Evolutionary conservation across 176 grass and related monocot genomes (phyloP).

Genomic region (Paspalum notatum): DNA sequence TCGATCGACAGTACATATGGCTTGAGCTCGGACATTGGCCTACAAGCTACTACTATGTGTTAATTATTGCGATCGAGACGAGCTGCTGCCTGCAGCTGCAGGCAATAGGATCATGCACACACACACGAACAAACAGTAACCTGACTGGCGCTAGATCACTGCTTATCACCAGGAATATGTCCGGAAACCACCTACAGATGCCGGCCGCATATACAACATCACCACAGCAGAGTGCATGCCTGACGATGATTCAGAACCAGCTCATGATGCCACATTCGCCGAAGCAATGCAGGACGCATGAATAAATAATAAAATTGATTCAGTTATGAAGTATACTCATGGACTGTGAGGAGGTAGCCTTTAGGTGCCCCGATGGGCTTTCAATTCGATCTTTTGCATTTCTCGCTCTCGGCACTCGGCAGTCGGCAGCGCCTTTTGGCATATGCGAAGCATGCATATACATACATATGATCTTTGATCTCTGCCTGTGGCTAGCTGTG

Average conservation of each 20-base stretch:
- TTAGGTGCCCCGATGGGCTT: background rate
- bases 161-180: constrained; percentile 22
- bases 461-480: background rate
- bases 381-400: background rate
- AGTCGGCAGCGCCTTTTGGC: background rate
- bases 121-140: constrained; percentile 15
- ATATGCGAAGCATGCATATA: background rate
- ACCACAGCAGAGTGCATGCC: constrained; percentile 10
- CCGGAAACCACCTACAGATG: constrained; percentile 27
- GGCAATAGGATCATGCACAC: constrained; percentile 17
- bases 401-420: too few relatives aligned
- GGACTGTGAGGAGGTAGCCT: background rate
- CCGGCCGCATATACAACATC: background rate
- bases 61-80: constrained; percentile 12
- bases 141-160: constrained; percentile 33
- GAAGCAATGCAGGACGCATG: too few relatives aligned
- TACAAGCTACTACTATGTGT: background rate
- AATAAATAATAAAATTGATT: too few relatives aligned
- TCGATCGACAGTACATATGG: background rate
- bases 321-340: background rate
- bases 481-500: background rate
- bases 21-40: background rate
- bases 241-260: background rate
- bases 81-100: background rate
- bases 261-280: too few relatives aligned